Evolutionary conservation across 257 asterid species (phyloP).

Genomic region (Solanum peruvianum): DNA sequence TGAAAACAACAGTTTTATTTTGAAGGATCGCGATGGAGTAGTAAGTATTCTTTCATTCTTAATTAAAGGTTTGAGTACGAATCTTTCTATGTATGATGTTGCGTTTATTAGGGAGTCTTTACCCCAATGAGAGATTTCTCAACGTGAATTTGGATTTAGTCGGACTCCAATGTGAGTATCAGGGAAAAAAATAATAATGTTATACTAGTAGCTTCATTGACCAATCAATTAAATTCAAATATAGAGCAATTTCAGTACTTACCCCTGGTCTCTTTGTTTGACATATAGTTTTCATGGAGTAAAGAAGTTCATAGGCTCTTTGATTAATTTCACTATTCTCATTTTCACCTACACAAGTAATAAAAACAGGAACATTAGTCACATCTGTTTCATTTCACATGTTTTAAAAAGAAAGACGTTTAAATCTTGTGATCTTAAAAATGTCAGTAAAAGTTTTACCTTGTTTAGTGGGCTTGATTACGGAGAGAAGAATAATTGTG

Average conservation of each 20-base stretch:
- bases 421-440: background rate
- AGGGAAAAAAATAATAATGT: background rate
- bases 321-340: constrained; percentile 15
- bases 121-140: background rate
- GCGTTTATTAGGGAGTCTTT: background rate
- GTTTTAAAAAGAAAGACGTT: background rate
- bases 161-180: background rate
- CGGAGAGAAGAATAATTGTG: constrained; percentile 53
- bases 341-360: constrained; percentile 28
- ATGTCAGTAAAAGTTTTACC: constrained; percentile 5
- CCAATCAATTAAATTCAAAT: background rate
- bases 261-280: constrained; percentile 58
- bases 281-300: constrained; percentile 31
- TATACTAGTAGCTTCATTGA: background rate
- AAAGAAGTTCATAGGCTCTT: constrained; percentile 26
- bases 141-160: no score
- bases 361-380: background rate
- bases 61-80: background rate
- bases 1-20: background rate
- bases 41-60: background rate
- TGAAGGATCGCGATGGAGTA: no score
- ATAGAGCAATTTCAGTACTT: constrained; percentile 1
- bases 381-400: background rate
- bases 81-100: no score
- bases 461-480: constrained; percentile 28